These are phyloP conservation scores for Naganishia sp. DNA, from an alignment of 1,284 basidiomycete species.

Conservation along the genomic window DNA sequence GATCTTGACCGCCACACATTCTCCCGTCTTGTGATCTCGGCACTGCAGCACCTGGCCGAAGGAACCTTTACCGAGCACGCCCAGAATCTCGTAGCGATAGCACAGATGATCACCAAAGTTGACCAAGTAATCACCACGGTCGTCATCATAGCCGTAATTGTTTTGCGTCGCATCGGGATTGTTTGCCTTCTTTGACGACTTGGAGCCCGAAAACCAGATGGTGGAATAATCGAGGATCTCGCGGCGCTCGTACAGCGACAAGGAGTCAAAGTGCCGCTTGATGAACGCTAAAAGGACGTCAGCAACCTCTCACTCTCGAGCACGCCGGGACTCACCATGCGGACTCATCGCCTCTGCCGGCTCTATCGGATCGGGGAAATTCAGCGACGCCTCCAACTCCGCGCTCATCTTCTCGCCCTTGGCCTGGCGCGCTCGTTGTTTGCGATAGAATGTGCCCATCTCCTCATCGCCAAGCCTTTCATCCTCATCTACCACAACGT, in stretches of 20 bases:
- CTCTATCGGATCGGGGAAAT: slow-evolving; percentile 85
- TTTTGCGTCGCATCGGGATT: slow-evolving; percentile 72
- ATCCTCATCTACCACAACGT: slow-evolving; percentile 70
- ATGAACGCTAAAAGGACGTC: slow-evolving; percentile 41
- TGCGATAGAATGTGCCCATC: slow-evolving; percentile 90
- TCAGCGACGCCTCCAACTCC: slow-evolving; percentile 83
- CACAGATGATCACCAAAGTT: slow-evolving; percentile 89
- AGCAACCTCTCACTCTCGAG: background rate
- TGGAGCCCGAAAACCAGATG: slow-evolving; percentile 77
- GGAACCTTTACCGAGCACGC: slow-evolving; percentile 93
- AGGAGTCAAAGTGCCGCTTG: slow-evolving; percentile 56
- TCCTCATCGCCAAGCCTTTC: slow-evolving; percentile 90
- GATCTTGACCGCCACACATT: slow-evolving; percentile 97
- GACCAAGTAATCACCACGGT: slow-evolving; percentile 94
- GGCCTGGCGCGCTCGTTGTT: slow-evolving; percentile 84
- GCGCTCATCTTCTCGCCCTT: slow-evolving; percentile 65
- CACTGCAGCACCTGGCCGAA: slow-evolving; percentile 98
- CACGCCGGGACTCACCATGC: slow-evolving; percentile 60
- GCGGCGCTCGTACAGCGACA: slow-evolving; percentile 84
- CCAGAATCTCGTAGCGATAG: slow-evolving; percentile 92
- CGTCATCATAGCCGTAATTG: slow-evolving; percentile 97
- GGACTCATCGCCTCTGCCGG: slow-evolving; percentile 72
- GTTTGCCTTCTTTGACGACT: slow-evolving; percentile 77
- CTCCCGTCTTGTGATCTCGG: slow-evolving; percentile 93
- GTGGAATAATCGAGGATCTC: slow-evolving; percentile 86